Conservation (phyloP, 169 alveolate genomes). For the Theileria sp. region DNA sequence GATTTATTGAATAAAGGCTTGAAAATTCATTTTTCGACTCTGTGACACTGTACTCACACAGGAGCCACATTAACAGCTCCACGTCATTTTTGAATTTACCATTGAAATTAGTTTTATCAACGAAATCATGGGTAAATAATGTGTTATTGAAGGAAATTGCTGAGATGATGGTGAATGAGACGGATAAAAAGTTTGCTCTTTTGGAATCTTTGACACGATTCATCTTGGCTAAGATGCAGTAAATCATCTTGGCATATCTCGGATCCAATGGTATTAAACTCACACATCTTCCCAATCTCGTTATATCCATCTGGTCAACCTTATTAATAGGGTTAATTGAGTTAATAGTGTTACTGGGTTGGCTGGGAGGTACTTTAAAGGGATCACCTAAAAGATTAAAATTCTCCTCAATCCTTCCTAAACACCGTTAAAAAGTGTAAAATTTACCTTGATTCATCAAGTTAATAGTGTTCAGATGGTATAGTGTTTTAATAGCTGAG, state of each 20-base stretch:
- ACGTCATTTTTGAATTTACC: slow-evolving; percentile 33
- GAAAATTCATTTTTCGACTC: slow-evolving; percentile 19
- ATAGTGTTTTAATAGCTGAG: slow-evolving; percentile 36
- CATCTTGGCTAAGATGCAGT: slow-evolving; percentile 15
- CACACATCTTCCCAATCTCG: slow-evolving; percentile 44
- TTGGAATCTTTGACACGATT: neutral
- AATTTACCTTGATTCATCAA: neutral
- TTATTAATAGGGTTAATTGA: neutral
- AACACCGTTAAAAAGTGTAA: slow-evolving; percentile 2
- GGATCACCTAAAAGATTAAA: neutral
- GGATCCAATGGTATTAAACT: slow-evolving; percentile 58
- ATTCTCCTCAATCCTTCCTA: neutral
- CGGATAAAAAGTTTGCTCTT: slow-evolving; percentile 1
- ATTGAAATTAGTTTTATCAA: neutral
- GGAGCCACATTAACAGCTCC: slow-evolving; percentile 38
- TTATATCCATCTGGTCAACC: slow-evolving; percentile 5
- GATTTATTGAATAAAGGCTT: slow-evolving; percentile 14
- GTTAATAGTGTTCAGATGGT: slow-evolving; percentile 35
- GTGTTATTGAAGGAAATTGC: slow-evolving; percentile 21
- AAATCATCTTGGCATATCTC: slow-evolving; percentile 54
- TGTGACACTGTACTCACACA: slow-evolving; percentile 17
- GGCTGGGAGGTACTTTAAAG: neutral
- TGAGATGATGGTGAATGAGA: slow-evolving; percentile 41
- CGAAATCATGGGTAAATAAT: neutral
- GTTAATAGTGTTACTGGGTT: neutral